These are phyloP conservation scores for Fusarium sororula DNA, from an alignment of 2,329 filamentous ascomycete species.

Conservation along the genomic window DNA sequence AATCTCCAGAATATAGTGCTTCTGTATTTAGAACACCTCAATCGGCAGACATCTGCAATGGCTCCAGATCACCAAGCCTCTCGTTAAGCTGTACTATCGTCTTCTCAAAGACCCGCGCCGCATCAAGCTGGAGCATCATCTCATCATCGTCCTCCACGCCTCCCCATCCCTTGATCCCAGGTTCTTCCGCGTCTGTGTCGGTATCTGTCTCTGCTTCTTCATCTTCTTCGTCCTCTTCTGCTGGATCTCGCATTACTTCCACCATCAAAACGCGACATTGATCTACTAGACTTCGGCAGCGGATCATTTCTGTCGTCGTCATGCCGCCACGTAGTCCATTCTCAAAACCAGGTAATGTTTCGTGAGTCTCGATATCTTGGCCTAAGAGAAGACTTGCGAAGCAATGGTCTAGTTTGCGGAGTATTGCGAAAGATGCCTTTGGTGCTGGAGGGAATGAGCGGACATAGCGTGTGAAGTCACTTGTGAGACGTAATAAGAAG, in stretches of 20 bases:
- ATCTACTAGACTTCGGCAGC: slow-evolving; percentile 83
- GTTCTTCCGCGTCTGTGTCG: slow-evolving; percentile 41
- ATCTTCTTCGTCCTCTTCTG: slow-evolving; percentile 50
- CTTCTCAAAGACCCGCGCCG: slow-evolving; percentile 80
- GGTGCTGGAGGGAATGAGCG: slow-evolving; percentile 72
- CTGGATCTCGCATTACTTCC: slow-evolving; percentile 66
- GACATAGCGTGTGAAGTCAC: slow-evolving; percentile 76
- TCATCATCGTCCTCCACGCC: slow-evolving; percentile 54
- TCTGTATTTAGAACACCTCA: slow-evolving; percentile 2
- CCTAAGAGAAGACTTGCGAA: slow-evolving; percentile 80
- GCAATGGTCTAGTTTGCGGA: slow-evolving; percentile 83
- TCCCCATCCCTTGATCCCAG: slow-evolving; percentile 42
- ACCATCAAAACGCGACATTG: slow-evolving; percentile 76
- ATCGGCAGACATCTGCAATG: slow-evolving; percentile 34
- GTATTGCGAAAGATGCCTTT: slow-evolving; percentile 72
- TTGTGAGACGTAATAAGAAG: slow-evolving; percentile 81
- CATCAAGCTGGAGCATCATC: slow-evolving; percentile 71
- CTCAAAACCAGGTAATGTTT: slow-evolving; percentile 75
- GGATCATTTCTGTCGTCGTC: slow-evolving; percentile 85
- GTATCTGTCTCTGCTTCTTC: slow-evolving; percentile 49
- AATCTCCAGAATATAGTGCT: background rate
- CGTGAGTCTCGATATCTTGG: slow-evolving; percentile 70
- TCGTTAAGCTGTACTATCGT: slow-evolving; percentile 80
- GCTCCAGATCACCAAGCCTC: slow-evolving; percentile 57
- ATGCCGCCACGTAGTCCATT: slow-evolving; percentile 70